These are phyloP conservation scores for Colletotrichum destructivum DNA, from an alignment of 2,329 filamentous ascomycete species.

Conservation along the genomic window DNA sequence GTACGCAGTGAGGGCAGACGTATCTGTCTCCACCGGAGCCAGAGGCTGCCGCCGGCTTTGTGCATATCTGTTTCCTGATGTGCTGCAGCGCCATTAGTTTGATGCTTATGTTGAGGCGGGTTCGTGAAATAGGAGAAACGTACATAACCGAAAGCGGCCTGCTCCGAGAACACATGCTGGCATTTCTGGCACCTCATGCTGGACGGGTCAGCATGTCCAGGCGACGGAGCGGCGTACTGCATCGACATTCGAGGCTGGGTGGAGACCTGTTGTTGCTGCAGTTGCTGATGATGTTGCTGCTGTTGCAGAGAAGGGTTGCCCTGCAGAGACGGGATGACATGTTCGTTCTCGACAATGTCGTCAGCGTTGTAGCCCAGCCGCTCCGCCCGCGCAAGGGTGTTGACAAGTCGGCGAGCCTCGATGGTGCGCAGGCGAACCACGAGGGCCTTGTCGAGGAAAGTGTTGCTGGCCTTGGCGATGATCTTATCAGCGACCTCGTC, in stretches of 20 bases:
- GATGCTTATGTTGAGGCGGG: not conserved
- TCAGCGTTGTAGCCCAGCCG: slow-evolving; percentile 69
- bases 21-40: slow-evolving; percentile 42
- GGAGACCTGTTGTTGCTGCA: not conserved
- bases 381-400: slow-evolving; percentile 69
- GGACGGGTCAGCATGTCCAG: slow-evolving; percentile 30
- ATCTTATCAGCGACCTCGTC: slow-evolving; percentile 61
- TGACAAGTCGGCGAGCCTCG: slow-evolving; percentile 68
- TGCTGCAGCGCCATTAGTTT: slow-evolving; percentile 50
- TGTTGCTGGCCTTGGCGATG: slow-evolving; percentile 61
- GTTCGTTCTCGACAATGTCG: slow-evolving; percentile 65
- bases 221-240: not conserved
- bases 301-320: slow-evolving; percentile 22
- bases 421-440: slow-evolving; percentile 68
- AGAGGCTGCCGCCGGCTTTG: slow-evolving; percentile 38
- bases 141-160: slow-evolving; percentile 36
- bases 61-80: slow-evolving; percentile 53
- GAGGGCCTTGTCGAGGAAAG: slow-evolving; percentile 68
- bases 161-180: slow-evolving; percentile 38
- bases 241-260: not conserved
- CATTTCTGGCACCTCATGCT: slow-evolving; percentile 40
- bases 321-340: slow-evolving; percentile 52
- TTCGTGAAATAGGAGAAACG: not conserved
- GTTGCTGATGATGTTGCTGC: not conserved
- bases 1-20: slow-evolving; percentile 62